These are phyloP conservation scores for Aristolochia fimbriata DNA, from an alignment of 164 flowering plant genomes.

Conservation along the genomic window DNA sequence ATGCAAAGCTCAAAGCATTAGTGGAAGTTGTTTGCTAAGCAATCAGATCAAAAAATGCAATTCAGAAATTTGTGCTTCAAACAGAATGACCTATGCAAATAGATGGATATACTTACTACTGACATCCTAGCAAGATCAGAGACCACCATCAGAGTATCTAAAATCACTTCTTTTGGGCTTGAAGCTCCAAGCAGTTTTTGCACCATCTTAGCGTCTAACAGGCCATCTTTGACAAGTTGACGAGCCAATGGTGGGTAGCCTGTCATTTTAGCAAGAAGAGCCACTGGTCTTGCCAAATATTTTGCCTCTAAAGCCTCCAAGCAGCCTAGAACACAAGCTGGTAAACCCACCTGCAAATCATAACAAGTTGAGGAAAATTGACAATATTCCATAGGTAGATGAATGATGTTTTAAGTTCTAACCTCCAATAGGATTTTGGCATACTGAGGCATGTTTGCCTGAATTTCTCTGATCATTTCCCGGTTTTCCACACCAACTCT, in stretches of 20 bases:
- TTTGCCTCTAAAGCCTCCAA: conserved; percentile 58
- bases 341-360: conserved; percentile 62
- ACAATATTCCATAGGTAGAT: conserved; percentile 6
- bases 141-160: conserved; percentile 74
- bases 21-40: no score
- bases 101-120: conserved; percentile 41
- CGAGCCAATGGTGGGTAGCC: conserved; percentile 52
- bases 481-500: conserved; percentile 59
- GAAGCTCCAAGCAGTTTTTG: conserved; percentile 51
- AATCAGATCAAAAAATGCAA: not conserved
- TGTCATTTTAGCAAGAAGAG: conserved; percentile 85
- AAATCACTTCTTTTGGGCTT: conserved; percentile 61
- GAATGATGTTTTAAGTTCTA: conserved; percentile 6
- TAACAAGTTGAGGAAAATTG: conserved; percentile 2
- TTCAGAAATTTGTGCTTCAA: not conserved
- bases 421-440: conserved; percentile 77
- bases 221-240: conserved; percentile 74
- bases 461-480: conserved; percentile 60
- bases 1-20: not conserved
- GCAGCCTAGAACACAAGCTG: conserved; percentile 55
- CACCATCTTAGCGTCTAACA: conserved; percentile 59
- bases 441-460: conserved; percentile 66
- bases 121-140: conserved; percentile 96
- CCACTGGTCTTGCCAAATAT: conserved; percentile 70
- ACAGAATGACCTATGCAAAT: not conserved